phyloP scores from a whole-genome alignment of 345 rosid genomes.

The Camelina sativa region DNA sequence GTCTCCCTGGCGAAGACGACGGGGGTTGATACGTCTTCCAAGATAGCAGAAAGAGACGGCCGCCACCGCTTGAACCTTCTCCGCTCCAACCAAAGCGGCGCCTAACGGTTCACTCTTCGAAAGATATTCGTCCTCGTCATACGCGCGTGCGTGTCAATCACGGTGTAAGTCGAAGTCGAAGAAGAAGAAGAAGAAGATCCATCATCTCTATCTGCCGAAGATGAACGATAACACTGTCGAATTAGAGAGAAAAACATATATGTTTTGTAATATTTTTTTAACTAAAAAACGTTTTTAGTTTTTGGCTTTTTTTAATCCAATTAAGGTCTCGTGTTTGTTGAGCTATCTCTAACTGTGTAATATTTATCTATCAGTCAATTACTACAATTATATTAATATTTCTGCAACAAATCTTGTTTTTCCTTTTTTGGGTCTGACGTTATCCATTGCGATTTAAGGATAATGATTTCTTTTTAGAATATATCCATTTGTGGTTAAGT shows the following conservation, averaged over 20 bases:
- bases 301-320: neutral
- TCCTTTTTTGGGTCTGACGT: neutral
- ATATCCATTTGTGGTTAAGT: conserved; percentile 1
- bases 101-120: neutral
- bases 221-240: conserved; percentile 31
- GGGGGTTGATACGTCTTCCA: conserved; percentile 10
- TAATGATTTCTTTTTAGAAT: neutral
- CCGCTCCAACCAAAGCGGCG: neutral
- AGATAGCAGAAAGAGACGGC: neutral
- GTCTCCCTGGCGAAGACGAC: neutral
- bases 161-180: neutral
- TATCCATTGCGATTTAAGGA: conserved; percentile 6
- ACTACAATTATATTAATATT: neutral
- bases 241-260: conserved; percentile 13
- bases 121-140: neutral
- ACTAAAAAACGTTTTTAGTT: neutral
- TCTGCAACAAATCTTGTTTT: neutral
- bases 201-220: neutral
- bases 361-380: conserved; percentile 1
- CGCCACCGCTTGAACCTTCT: conserved; percentile 2
- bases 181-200: neutral
- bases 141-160: neutral
- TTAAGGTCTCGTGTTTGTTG: neutral
- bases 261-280: neutral
- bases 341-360: neutral